These are phyloP conservation scores for Cucurbita pepo DNA, from an alignment of 306 rosid species.

Conservation along the genomic window DNA sequence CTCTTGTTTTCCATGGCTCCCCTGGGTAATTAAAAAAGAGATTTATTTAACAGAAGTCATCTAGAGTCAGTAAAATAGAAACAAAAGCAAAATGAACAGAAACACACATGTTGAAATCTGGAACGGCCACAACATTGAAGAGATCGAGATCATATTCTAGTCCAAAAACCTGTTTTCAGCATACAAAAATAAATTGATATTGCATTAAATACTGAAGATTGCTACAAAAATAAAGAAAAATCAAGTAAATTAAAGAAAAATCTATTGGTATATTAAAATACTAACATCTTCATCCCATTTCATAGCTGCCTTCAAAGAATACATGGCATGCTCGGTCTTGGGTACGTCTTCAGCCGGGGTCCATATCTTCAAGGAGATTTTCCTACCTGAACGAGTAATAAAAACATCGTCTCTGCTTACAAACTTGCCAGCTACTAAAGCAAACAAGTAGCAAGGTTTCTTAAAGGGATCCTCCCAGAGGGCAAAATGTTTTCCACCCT, in stretches of 20 bases:
- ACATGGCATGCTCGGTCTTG: slow-evolving; percentile 95
- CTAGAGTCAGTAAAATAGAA: not conserved
- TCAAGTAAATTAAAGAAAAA: slow-evolving; percentile 6
- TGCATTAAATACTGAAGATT: not conserved
- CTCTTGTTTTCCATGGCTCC: slow-evolving; percentile 99
- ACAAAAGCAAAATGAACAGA: not conserved
- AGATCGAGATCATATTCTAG: slow-evolving; percentile 98
- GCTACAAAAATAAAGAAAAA: too few species aligned
- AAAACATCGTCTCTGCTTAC: slow-evolving; percentile 74
- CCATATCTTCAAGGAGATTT: slow-evolving; percentile 85
- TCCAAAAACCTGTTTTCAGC: slow-evolving; percentile 63
- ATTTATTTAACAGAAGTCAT: not conserved
- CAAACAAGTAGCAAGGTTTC: slow-evolving; percentile 97
- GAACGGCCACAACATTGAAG: slow-evolving; percentile 95
- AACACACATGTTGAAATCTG: slow-evolving; percentile 90
- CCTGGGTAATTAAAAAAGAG: slow-evolving; percentile 33
- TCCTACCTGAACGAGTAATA: slow-evolving; percentile 57
- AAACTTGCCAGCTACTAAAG: slow-evolving; percentile 94
- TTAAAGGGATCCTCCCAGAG: slow-evolving; percentile 97
- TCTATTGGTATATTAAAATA: slow-evolving; percentile 9
- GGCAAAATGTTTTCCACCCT: slow-evolving; percentile 84
- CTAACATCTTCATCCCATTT: slow-evolving; percentile 99
- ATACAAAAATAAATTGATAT: not conserved
- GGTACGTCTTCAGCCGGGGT: slow-evolving; percentile 74
- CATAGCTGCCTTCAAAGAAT: slow-evolving; percentile 90